Evolutionary conservation across 2,329 filamentous ascomycete genomes (phyloP).

Genomic region (Paecilomyces formosus): DNA sequence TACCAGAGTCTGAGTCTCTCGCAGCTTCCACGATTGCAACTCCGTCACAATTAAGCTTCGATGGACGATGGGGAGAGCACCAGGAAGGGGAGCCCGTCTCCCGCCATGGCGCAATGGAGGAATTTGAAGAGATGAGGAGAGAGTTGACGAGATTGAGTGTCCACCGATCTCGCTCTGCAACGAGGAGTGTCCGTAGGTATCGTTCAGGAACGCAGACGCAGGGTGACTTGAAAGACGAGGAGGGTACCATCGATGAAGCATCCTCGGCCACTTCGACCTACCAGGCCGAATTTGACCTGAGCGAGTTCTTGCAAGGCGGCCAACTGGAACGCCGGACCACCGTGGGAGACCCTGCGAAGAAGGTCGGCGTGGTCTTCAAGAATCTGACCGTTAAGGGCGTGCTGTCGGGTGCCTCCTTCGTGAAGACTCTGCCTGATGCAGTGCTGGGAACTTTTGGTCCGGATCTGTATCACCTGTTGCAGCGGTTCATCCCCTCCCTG

Average conservation of each 20-base stretch:
- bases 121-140: constrained; percentile 50
- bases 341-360: constrained; percentile 60
- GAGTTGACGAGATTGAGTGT: constrained; percentile 49
- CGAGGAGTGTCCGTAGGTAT: constrained; percentile 16
- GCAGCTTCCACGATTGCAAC: constrained; percentile 7
- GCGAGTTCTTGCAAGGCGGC: constrained; percentile 64
- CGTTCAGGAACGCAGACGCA: constrained; percentile 21
- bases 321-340: constrained; percentile 67
- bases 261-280: constrained; percentile 12
- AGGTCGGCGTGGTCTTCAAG: constrained; percentile 70
- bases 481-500: constrained; percentile 45
- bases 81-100: constrained; percentile 50
- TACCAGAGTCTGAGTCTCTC: constrained; percentile 1
- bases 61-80: constrained; percentile 57
- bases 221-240: constrained; percentile 23
- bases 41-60: constrained; percentile 14
- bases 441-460: constrained; percentile 73
- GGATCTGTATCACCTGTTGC: constrained; percentile 62
- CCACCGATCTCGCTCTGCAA: constrained; percentile 24
- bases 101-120: constrained; percentile 49
- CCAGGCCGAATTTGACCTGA: constrained; percentile 54
- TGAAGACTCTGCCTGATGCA: constrained; percentile 65
- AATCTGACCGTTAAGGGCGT: constrained; percentile 67
- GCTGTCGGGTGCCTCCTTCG: constrained; percentile 59
- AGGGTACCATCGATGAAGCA: constrained; percentile 42